phyloP scores from a whole-genome alignment of 176 grass and related monocot species.

The Elaeis guineensis region DNA sequence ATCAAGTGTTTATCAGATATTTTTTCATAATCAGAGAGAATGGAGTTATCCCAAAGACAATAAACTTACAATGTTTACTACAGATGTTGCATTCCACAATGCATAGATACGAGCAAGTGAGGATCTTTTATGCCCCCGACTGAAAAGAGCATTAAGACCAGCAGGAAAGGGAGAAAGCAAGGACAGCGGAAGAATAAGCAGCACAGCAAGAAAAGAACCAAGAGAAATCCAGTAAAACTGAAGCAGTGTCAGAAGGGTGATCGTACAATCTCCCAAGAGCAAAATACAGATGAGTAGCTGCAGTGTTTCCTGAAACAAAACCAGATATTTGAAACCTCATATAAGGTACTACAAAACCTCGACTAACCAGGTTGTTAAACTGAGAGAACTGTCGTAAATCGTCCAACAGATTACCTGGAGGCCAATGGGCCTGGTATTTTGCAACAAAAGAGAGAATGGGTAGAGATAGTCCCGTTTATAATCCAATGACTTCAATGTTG shows the following conservation, averaged over 20 bases:
- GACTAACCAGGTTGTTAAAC: too few species aligned
- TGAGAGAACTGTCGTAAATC: too few species aligned
- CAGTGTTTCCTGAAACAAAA: slow-evolving; percentile 73
- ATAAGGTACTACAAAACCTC: too few species aligned
- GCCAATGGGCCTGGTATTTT: slow-evolving; percentile 74
- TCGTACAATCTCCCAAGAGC: slow-evolving; percentile 80
- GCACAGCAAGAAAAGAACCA: slow-evolving; percentile 72
- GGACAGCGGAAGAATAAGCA: slow-evolving; percentile 79
- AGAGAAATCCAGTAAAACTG: slow-evolving; percentile 97
- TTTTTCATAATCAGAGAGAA: neutral
- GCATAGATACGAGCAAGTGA: slow-evolving; percentile 90
- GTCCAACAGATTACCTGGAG: slow-evolving; percentile 38
- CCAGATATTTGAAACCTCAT: too few species aligned
- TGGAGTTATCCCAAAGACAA: neutral
- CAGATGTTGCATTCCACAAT: slow-evolving; percentile 82
- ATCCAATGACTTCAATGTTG: slow-evolving; percentile 56
- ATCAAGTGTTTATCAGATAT: neutral
- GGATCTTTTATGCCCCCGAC: slow-evolving; percentile 82
- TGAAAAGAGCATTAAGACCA: slow-evolving; percentile 93
- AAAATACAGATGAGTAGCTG: slow-evolving; percentile 77
- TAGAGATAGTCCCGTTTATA: slow-evolving; percentile 78
- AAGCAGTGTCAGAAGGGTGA: slow-evolving; percentile 81
- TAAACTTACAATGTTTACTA: slow-evolving; percentile 84
- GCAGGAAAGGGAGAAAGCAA: slow-evolving; percentile 93
- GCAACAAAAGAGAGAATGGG: slow-evolving; percentile 67